These are phyloP conservation scores for Rhododendron ovatum DNA, from an alignment of 148 eudicot species.

Conservation along the genomic window DNA sequence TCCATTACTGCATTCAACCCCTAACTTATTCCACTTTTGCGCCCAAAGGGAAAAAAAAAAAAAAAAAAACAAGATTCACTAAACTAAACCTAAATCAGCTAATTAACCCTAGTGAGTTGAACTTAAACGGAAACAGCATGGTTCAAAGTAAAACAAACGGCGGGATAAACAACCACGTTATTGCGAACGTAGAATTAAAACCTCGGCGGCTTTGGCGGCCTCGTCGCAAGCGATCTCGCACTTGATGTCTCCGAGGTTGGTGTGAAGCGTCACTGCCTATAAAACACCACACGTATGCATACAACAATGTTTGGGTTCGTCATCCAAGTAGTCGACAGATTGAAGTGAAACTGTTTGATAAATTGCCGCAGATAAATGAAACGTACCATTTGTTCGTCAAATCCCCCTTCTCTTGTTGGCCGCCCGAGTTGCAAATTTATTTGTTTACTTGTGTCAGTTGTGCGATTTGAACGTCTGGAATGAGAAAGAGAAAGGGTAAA, in stretches of 20 bases:
- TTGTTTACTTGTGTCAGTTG: not conserved
- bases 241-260: slow-evolving; percentile 86
- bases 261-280: slow-evolving; percentile 85
- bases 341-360: slow-evolving; percentile 1
- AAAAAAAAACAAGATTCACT: not conserved
- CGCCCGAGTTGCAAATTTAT: not conserved
- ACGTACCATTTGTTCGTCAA: slow-evolving; percentile 17
- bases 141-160: not conserved
- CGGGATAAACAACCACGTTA: not conserved
- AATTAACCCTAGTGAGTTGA: not conserved
- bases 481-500: not conserved
- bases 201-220: slow-evolving; percentile 85
- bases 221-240: slow-evolving; percentile 85
- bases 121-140: not conserved
- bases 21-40: not conserved
- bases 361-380: not conserved
- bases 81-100: not conserved
- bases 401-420: not conserved
- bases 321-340: not conserved
- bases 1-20: not conserved
- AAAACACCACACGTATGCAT: slow-evolving; percentile 3
- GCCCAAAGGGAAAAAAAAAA: not conserved
- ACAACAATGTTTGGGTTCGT: not conserved
- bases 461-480: not conserved
- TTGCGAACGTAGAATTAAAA: not conserved